These are phyloP conservation scores for Coffea humblotiana DNA, from an alignment of 305 asterid species.

Conservation along the genomic window DNA sequence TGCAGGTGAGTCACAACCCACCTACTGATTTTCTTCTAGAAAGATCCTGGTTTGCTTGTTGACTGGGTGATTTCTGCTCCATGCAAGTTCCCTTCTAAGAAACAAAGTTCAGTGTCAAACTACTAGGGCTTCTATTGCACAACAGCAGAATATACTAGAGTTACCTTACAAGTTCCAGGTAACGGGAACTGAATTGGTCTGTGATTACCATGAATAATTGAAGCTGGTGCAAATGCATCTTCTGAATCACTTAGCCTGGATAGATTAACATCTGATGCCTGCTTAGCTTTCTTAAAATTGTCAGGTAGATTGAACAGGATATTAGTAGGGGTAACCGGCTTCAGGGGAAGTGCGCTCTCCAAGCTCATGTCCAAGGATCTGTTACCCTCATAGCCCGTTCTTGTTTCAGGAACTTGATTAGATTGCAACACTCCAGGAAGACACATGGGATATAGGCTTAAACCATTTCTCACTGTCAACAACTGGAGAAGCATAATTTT, in stretches of 20 bases:
- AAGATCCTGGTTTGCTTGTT: slow-evolving; percentile 22
- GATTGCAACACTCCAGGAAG: slow-evolving; percentile 45
- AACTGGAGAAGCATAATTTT: slow-evolving; percentile 36
- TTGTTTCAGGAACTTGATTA: slow-evolving; percentile 35
- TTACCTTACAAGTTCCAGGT: slow-evolving; percentile 38
- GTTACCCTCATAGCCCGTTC: slow-evolving; percentile 33
- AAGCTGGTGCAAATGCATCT: slow-evolving; percentile 26
- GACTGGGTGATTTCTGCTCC: slow-evolving; percentile 32
- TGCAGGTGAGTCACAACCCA: slow-evolving; percentile 21
- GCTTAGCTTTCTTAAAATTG: slow-evolving; percentile 22
- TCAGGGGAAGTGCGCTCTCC: slow-evolving; percentile 27
- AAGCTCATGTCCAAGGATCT: slow-evolving; percentile 28
- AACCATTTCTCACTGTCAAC: slow-evolving; percentile 71
- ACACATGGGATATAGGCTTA: slow-evolving; percentile 53
- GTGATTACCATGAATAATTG: slow-evolving; percentile 31
- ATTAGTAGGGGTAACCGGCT: slow-evolving; percentile 29
- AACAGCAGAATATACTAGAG: background rate
- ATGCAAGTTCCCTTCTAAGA: slow-evolving; percentile 29
- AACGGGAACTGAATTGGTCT: slow-evolving; percentile 35
- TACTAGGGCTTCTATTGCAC: background rate
- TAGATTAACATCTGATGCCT: slow-evolving; percentile 28
- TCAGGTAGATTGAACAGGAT: slow-evolving; percentile 27
- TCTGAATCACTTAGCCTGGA: slow-evolving; percentile 29
- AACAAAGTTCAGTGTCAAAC: background rate
- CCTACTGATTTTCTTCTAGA: slow-evolving; percentile 32